A percentile compares a stretch with the other conserved stretches of the same genome.
Conservation (phyloP, 106 monocot species). For the Gastrodia elata region DNA sequence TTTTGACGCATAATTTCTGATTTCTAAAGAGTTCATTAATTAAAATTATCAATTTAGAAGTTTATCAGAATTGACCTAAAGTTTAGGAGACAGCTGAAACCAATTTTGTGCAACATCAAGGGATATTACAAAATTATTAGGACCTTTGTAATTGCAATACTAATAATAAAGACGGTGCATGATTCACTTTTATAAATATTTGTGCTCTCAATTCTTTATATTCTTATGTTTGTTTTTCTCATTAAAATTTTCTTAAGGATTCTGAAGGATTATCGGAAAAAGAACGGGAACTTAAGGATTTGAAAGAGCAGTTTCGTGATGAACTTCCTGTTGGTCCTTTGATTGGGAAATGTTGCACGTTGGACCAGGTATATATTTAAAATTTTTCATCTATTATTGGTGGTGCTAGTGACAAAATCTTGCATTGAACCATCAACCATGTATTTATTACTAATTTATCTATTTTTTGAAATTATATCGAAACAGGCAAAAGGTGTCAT, state of each 20-base stretch:
- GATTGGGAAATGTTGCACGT: slow-evolving; percentile 77
- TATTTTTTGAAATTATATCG: slow-evolving; percentile 4
- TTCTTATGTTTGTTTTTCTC: background rate
- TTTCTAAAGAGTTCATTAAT: too few species aligned
- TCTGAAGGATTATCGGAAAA: slow-evolving; percentile 69
- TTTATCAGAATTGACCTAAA: too few species aligned
- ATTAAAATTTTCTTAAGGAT: slow-evolving; percentile 36
- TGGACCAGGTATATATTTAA: slow-evolving; percentile 70
- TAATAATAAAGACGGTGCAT: background rate
- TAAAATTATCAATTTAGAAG: too few species aligned
- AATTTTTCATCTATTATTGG: slow-evolving; percentile 1
- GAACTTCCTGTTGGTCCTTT: slow-evolving; percentile 79
- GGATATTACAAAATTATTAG: too few species aligned
- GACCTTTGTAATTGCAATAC: too few species aligned
- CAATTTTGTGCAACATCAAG: too few species aligned
- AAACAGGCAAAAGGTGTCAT: slow-evolving; percentile 75
- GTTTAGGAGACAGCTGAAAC: too few species aligned
- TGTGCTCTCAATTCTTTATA: background rate
- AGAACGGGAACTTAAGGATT: slow-evolving; percentile 60
- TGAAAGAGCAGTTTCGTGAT: slow-evolving; percentile 89
- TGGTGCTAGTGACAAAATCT: background rate
- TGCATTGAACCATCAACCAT: background rate
- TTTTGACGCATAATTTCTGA: too few species aligned
- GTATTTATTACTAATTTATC: background rate
- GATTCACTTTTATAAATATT: background rate